Percentiles rank a stretch among this genome's conserved stretches.
These are phyloP conservation scores for Carnegiea gigantea DNA, from an alignment of 179 eudicot species.

Conservation along the genomic window DNA sequence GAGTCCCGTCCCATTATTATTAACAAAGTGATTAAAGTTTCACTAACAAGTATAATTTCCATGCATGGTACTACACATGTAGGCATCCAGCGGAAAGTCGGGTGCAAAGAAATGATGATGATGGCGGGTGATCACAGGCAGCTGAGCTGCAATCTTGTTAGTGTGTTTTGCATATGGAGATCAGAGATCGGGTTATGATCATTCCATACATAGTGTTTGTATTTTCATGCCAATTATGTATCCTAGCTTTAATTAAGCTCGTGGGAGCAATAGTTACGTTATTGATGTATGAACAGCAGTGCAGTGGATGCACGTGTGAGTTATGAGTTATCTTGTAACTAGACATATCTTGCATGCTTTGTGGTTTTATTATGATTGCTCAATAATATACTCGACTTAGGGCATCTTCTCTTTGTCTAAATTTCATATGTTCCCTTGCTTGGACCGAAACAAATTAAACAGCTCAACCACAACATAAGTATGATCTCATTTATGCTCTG, in stretches of 20 bases:
- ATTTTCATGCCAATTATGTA: neutral
- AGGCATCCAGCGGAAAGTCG: conserved; percentile 8
- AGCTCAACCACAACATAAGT: too few relatives aligned
- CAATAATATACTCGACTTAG: neutral
- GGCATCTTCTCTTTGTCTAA: neutral
- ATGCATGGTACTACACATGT: neutral
- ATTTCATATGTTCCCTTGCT: too few relatives aligned
- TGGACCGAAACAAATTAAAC: too few relatives aligned
- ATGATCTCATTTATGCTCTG: too few relatives aligned
- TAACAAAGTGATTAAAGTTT: too few relatives aligned
- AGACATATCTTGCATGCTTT: neutral
- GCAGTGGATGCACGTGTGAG: neutral
- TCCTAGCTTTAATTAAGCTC: neutral
- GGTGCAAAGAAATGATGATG: neutral
- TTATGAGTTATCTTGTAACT: too few relatives aligned
- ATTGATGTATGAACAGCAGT: neutral
- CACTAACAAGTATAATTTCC: too few relatives aligned
- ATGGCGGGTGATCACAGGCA: neutral
- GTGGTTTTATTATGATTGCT: neutral
- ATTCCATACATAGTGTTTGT: neutral
- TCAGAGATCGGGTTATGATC: neutral
- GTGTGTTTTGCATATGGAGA: neutral
- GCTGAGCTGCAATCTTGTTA: neutral
- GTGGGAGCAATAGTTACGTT: neutral
- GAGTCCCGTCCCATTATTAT: too few relatives aligned